Evolutionary conservation across 208 protist species (phyloP).

Genomic region (Acanthamoeba lenticulata): DNA sequence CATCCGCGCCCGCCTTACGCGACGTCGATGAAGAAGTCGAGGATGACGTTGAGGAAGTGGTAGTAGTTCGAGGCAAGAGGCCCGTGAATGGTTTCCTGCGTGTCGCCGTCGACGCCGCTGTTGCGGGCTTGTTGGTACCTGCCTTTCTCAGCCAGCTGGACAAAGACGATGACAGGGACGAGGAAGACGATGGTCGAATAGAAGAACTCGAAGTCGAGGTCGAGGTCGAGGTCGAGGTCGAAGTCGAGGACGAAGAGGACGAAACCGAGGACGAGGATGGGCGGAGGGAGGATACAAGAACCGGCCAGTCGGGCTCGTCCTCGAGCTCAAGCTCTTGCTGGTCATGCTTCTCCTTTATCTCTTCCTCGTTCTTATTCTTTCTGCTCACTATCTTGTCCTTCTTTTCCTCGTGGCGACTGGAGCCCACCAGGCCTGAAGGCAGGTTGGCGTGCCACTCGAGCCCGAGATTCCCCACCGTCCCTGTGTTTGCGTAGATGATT

Average conservation of each 20-base stretch:
- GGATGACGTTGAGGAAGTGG: neutral
- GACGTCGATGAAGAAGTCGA: neutral
- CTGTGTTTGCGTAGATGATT: too few relatives aligned
- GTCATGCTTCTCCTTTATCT: too few relatives aligned
- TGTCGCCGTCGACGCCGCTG: neutral
- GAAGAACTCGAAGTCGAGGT: too few relatives aligned
- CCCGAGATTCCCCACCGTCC: constrained; percentile 16
- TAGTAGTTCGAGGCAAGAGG: neutral
- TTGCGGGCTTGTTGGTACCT: neutral
- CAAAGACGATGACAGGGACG: neutral
- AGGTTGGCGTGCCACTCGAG: constrained; percentile 20
- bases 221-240: too few relatives aligned
- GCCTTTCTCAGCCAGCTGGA: neutral
- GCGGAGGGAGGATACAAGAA: too few relatives aligned
- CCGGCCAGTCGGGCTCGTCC: too few relatives aligned
- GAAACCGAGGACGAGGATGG: too few relatives aligned
- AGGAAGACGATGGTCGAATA: neutral
- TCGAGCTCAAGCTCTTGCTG: too few relatives aligned
- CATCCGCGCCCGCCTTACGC: neutral
- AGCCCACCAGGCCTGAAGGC: neutral
- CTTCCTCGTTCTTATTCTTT: neutral
- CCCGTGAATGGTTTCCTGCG: neutral
- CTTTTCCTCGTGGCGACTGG: neutral
- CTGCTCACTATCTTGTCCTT: too few relatives aligned
- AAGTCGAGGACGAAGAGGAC: too few relatives aligned